A percentile compares a stretch with the other conserved stretches of the same genome.
Conservation (phyloP, 2,329 filamentous ascomycete species). For the Phaeoacremonium minimum region DNA sequence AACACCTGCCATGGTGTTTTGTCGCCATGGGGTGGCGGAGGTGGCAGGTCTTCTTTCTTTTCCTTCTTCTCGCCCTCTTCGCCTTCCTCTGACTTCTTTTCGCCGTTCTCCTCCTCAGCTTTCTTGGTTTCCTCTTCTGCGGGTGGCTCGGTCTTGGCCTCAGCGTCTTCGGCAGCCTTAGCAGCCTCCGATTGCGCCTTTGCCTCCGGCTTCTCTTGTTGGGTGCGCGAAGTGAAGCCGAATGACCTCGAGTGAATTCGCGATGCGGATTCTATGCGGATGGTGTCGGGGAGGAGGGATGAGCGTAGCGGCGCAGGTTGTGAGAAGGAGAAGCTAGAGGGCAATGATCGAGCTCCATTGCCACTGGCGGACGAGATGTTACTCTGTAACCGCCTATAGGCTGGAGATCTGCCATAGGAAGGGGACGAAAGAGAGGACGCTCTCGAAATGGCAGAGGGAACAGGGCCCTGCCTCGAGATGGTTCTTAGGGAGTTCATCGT, state of each 20-base stretch:
- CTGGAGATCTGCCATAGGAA: constrained; percentile 39
- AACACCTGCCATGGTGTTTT: constrained; percentile 99
- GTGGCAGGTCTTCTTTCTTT: constrained; percentile 67
- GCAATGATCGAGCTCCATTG: constrained; percentile 18
- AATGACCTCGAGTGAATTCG: constrained; percentile 27
- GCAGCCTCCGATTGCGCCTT: constrained; percentile 31
- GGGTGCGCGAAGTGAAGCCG: constrained; percentile 28
- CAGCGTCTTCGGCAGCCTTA: constrained; percentile 17
- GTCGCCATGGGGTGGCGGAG: constrained; percentile 93
- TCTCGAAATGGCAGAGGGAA: constrained; percentile 35
- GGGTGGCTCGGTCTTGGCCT: constrained; percentile 21
- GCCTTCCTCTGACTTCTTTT: constrained; percentile 37
- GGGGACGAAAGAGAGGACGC: constrained; percentile 30
- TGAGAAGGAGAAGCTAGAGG: constrained; percentile 18
- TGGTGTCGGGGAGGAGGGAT: constrained; percentile 35
- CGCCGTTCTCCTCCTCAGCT: constrained; percentile 37
- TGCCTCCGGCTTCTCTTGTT: constrained; percentile 26
- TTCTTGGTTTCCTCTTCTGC: constrained; percentile 34
- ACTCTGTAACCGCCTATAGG: constrained; percentile 40
- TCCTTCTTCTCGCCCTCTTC: constrained; percentile 52
- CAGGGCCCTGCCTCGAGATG: constrained; percentile 35
- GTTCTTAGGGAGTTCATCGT: constrained; percentile 42
- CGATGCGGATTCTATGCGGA: constrained; percentile 26
- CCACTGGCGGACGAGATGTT: constrained; percentile 17
- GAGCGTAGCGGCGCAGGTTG: constrained; percentile 37